Conservation (phyloP, 345 rosid genomes). For the Eucalyptus tenuipes region DNA sequence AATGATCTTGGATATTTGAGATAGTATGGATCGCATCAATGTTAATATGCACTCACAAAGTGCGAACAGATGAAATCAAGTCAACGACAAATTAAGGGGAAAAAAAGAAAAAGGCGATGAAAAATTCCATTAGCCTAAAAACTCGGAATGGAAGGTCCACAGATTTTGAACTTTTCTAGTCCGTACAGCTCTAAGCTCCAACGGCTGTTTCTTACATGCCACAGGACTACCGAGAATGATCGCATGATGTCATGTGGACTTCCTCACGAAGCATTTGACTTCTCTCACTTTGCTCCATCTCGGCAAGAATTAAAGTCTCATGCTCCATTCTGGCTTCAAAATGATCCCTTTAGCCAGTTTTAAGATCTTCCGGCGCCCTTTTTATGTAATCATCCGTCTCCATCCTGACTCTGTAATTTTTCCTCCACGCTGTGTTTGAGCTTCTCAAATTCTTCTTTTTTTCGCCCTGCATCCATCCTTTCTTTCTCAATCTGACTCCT, state of each 20-base stretch:
- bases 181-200: neutral
- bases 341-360: constrained; percentile 55
- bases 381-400: constrained; percentile 29
- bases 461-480: constrained; percentile 25
- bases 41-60: neutral
- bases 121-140: neutral
- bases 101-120: neutral
- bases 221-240: neutral
- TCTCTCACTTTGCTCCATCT: constrained; percentile 62
- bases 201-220: neutral
- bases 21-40: neutral
- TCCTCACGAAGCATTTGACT: constrained; percentile 25
- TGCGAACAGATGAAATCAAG: neutral
- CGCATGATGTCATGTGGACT: neutral
- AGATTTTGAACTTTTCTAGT: neutral
- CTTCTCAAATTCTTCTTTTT: constrained; percentile 56
- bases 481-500: constrained; percentile 45
- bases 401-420: constrained; percentile 51
- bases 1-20: neutral
- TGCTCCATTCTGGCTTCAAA: constrained; percentile 57
- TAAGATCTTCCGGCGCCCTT: constrained; percentile 53
- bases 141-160: neutral
- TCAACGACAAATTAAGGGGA: neutral
- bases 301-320: constrained; percentile 38
- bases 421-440: constrained; percentile 46